These are phyloP conservation scores for Solanum sejunctum DNA, from an alignment of 257 asterid genomes.

Conservation along the genomic window DNA sequence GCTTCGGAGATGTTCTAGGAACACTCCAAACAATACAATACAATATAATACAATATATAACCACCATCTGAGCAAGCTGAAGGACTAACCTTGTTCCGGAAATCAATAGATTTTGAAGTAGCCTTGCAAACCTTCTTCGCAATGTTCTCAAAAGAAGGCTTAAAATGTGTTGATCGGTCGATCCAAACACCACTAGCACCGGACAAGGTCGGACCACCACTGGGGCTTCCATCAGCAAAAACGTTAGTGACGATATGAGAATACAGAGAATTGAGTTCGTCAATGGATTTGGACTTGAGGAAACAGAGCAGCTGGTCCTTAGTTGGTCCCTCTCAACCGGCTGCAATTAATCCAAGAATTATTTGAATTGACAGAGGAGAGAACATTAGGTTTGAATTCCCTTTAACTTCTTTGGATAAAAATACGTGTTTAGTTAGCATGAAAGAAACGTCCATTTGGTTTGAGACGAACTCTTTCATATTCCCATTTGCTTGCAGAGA, in stretches of 20 bases:
- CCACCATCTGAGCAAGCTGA: background rate
- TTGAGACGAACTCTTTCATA: constrained; percentile 21
- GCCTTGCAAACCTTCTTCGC: constrained; percentile 32
- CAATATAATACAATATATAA: background rate
- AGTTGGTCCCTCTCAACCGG: background rate
- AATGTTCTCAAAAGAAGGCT: constrained; percentile 22
- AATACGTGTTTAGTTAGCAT: constrained; percentile 23
- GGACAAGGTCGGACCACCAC: constrained; percentile 30
- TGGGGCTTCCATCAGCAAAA: constrained; percentile 32
- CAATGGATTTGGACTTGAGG: background rate
- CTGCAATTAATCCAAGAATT: background rate
- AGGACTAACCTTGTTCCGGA: constrained; percentile 26
- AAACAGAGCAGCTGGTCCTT: constrained; percentile 1
- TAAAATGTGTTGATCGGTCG: constrained; percentile 24
- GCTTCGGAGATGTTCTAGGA: too few species aligned
- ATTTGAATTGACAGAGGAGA: constrained; percentile 12
- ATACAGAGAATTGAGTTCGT: background rate
- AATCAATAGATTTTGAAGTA: constrained; percentile 5
- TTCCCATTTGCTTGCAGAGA: constrained; percentile 11
- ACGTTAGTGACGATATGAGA: constrained; percentile 19
- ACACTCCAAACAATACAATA: too few species aligned
- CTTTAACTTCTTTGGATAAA: constrained; percentile 20
- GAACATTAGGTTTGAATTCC: constrained; percentile 2
- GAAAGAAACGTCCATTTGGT: constrained; percentile 28
- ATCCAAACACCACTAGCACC: constrained; percentile 48